Conservation (phyloP, 148 eudicot species). For the Mesembryanthemum crystallinum region DNA sequence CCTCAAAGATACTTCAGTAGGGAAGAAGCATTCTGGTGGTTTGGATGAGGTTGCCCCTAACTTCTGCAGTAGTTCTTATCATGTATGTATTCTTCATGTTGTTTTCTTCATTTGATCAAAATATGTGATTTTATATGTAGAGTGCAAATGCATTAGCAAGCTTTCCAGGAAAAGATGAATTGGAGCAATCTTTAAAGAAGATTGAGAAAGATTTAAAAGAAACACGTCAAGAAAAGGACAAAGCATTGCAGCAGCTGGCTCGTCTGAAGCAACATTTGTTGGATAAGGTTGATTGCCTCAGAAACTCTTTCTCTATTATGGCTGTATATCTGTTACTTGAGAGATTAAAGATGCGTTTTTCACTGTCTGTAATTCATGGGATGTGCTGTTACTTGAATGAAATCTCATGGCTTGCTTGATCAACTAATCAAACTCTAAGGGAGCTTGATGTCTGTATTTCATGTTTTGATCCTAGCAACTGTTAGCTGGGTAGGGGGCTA, state of each 20-base stretch:
- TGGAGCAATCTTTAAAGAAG: slow-evolving; percentile 58
- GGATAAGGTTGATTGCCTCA: slow-evolving; percentile 59
- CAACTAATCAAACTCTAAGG: neutral
- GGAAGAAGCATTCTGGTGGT: slow-evolving; percentile 25
- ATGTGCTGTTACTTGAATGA: neutral
- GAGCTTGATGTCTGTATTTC: neutral
- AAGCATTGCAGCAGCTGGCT: slow-evolving; percentile 72
- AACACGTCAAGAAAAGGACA: slow-evolving; percentile 64
- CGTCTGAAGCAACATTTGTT: slow-evolving; percentile 96
- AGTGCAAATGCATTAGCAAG: slow-evolving; percentile 29
- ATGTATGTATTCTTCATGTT: neutral
- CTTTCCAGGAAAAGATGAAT: slow-evolving; percentile 59
- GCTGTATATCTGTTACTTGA: neutral
- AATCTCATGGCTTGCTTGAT: neutral
- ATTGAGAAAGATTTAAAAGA: slow-evolving; percentile 75
- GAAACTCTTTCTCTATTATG: neutral
- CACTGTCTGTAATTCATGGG: neutral
- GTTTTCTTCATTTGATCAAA: slow-evolving; percentile 6
- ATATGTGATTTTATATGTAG: slow-evolving; percentile 27
- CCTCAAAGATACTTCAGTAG: slow-evolving; percentile 36
- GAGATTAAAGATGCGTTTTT: neutral
- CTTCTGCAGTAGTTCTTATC: neutral
- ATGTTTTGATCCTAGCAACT: neutral
- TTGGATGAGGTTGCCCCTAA: slow-evolving; percentile 37
- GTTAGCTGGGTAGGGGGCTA: neutral